Evolutionary conservation across 2,329 filamentous ascomycete species (phyloP).

Genomic region (Apiospora rasikravindrae): DNA sequence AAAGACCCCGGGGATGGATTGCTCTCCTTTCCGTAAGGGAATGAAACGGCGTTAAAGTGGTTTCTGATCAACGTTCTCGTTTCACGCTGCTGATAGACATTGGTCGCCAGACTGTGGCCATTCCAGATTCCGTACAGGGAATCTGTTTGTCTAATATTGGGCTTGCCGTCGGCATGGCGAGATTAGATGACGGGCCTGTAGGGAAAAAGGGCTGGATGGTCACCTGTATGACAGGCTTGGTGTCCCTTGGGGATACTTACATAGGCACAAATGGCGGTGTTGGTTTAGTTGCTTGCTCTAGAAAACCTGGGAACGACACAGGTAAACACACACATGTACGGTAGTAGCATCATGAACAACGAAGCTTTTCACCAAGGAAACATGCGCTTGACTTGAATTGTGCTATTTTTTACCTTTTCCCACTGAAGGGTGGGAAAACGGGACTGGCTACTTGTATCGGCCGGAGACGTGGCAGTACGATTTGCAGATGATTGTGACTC

Average conservation of each 20-base stretch:
- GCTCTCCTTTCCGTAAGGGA: not conserved
- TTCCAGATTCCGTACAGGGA: not conserved
- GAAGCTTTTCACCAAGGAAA: not conserved
- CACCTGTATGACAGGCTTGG: not conserved
- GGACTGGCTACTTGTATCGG: not conserved
- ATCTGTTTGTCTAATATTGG: not conserved
- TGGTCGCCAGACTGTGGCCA: not conserved
- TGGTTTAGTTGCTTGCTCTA: not conserved
- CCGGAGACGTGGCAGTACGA: not conserved
- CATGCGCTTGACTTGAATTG: not conserved
- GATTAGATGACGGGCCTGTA: not conserved
- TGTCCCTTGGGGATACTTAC: not conserved
- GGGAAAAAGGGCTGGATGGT: not conserved
- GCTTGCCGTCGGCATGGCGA: not conserved
- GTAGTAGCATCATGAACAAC: not conserved
- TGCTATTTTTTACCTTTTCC: not conserved
- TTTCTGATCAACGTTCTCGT: not conserved
- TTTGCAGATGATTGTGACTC: not conserved
- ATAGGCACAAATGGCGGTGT: not conserved
- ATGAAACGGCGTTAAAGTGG: slow-evolving; percentile 5
- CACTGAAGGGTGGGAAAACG: not conserved
- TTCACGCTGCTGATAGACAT: not conserved
- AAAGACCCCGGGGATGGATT: not conserved
- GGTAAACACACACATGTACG: not conserved
- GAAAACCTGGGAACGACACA: not conserved